These are phyloP conservation scores for Hypoxylon fragiforme DNA, from an alignment of 495 filamentous ascomycete species.

Conservation along the genomic window DNA sequence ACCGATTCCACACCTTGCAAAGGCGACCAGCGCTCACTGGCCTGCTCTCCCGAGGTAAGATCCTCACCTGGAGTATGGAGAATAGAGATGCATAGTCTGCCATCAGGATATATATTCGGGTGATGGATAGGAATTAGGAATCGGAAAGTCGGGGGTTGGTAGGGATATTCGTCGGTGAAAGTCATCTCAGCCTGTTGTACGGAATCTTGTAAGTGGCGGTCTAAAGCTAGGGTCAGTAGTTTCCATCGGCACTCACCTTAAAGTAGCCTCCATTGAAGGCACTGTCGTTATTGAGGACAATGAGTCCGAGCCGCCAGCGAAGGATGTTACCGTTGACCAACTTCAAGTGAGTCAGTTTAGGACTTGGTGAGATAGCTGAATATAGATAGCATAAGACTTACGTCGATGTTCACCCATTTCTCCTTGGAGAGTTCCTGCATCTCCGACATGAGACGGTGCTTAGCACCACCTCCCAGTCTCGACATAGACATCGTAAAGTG, in stretches of 20 bases:
- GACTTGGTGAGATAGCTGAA: not conserved
- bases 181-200: constrained; percentile 70
- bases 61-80: constrained; percentile 91
- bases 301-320: constrained; percentile 83
- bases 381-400: constrained; percentile 42
- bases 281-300: constrained; percentile 90
- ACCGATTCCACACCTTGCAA: constrained; percentile 93
- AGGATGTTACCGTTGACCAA: constrained; percentile 76
- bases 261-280: constrained; percentile 93
- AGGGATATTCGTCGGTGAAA: constrained; percentile 90
- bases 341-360: constrained; percentile 42
- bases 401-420: constrained; percentile 88
- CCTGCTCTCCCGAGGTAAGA: constrained; percentile 84
- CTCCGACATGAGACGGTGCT: constrained; percentile 87
- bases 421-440: constrained; percentile 81
- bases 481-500: constrained; percentile 32
- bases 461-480: constrained; percentile 53
- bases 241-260: constrained; percentile 49
- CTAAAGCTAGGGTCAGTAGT: constrained; percentile 1
- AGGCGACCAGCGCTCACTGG: constrained; percentile 88
- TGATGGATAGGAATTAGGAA: constrained; percentile 81
- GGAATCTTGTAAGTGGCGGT: constrained; percentile 9
- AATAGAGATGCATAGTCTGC: constrained; percentile 94
- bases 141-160: constrained; percentile 86
- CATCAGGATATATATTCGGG: constrained; percentile 91